These are phyloP conservation scores for Ceratocystis eucalypticola DNA, from an alignment of 2,329 filamentous ascomycete genomes.

Conservation along the genomic window DNA sequence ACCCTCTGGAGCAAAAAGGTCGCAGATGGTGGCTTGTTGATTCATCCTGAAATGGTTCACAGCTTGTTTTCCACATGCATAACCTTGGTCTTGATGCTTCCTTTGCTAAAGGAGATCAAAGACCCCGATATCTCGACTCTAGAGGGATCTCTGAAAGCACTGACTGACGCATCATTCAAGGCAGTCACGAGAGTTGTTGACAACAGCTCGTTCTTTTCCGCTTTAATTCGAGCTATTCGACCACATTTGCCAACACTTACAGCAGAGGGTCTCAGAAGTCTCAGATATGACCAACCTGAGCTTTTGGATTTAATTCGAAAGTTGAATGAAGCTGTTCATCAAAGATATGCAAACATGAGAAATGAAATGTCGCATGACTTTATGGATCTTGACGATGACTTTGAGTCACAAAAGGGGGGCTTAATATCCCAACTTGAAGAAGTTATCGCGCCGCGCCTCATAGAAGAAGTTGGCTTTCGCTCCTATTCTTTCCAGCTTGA, in stretches of 20 bases:
- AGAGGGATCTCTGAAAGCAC: slow-evolving; percentile 30
- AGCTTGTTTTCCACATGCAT: slow-evolving; percentile 39
- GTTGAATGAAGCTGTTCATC: slow-evolving; percentile 27
- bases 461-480: slow-evolving; percentile 4
- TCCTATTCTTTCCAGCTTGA: slow-evolving; percentile 10
- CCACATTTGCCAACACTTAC: slow-evolving; percentile 35
- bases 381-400: slow-evolving; percentile 56
- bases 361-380: slow-evolving; percentile 33
- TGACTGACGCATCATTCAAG: slow-evolving; percentile 31
- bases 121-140: slow-evolving; percentile 37
- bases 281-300: slow-evolving; percentile 30
- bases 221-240: slow-evolving; percentile 33
- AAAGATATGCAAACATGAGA: slow-evolving; percentile 26
- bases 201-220: slow-evolving; percentile 33
- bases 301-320: slow-evolving; percentile 34
- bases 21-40: slow-evolving; percentile 34
- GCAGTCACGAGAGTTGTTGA: slow-evolving; percentile 34
- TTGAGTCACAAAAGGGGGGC: slow-evolving; percentile 46
- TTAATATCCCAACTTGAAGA: slow-evolving; percentile 23
- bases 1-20: slow-evolving; percentile 35
- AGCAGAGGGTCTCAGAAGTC: slow-evolving; percentile 27
- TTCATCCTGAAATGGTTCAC: slow-evolving; percentile 40
- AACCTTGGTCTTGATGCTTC: slow-evolving; percentile 33
- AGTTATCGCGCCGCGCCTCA: slow-evolving; percentile 1
- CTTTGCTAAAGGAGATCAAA: slow-evolving; percentile 35